These are phyloP conservation scores for Candida sp. DNA, from an alignment of 1,139 yeast species.

Conservation along the genomic window DNA sequence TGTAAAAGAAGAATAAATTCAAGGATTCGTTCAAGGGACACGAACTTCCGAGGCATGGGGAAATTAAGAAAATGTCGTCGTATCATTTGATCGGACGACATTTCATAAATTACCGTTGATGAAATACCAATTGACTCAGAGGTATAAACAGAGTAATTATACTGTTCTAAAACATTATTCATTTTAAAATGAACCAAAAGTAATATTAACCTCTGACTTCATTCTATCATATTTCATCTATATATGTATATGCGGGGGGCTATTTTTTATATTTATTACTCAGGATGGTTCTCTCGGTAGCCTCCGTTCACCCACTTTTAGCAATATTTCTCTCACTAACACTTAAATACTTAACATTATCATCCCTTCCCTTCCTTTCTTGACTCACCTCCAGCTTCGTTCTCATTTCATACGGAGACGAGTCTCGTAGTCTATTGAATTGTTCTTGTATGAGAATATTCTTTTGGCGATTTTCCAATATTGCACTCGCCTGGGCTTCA, in stretches of 20 bases:
- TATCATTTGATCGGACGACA: background rate
- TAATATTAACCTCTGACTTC: no score
- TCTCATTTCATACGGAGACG: constrained; percentile 1
- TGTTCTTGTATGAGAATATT: constrained; percentile 34
- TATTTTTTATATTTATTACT: no score
- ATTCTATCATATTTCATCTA: no score
- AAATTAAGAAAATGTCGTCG: background rate
- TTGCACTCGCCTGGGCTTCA: constrained; percentile 44
- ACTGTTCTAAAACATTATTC: no score
- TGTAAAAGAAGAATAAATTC: background rate
- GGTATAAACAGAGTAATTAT: no score
- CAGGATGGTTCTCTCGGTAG: no score
- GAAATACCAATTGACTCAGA: no score
- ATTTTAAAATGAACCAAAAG: no score
- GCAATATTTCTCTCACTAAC: background rate
- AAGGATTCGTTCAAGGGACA: background rate
- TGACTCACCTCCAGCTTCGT: background rate
- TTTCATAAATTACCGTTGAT: no score
- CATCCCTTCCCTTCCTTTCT: background rate
- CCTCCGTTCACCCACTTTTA: background rate
- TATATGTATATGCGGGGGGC: no score
- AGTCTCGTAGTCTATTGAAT: constrained; percentile 15
- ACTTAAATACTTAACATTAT: background rate
- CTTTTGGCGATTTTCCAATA: constrained; percentile 32
- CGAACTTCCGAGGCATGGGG: constrained; percentile 1